These are phyloP conservation scores for Geotrichum europaeum DNA, from an alignment of 1,139 yeast species.

Conservation along the genomic window DNA sequence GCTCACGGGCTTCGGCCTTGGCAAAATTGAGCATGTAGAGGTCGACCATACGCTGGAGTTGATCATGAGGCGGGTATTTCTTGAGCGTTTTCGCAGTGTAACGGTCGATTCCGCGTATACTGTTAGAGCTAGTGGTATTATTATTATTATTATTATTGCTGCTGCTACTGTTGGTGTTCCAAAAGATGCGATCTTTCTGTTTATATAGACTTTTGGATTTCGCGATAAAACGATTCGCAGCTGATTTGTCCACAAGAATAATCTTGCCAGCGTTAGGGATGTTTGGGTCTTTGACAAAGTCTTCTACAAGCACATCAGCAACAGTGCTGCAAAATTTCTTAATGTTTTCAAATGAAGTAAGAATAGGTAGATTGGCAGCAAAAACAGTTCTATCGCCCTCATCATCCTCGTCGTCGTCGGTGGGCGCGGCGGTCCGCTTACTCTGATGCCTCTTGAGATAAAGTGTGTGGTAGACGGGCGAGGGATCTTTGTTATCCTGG, in stretches of 20 bases:
- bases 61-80: conserved; percentile 40
- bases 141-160: neutral
- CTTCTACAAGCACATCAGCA: conserved; percentile 56
- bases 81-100: conserved; percentile 28
- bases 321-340: conserved; percentile 53
- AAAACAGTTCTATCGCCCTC: conserved; percentile 54
- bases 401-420: conserved; percentile 31
- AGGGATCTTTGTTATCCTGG: conserved; percentile 16
- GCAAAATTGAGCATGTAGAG: conserved; percentile 62
- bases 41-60: conserved; percentile 49
- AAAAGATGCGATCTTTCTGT: conserved; percentile 3
- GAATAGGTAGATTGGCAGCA: conserved; percentile 69
- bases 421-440: conserved; percentile 11
- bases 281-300: conserved; percentile 30
- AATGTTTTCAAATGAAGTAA: conserved; percentile 47
- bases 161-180: neutral
- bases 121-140: neutral
- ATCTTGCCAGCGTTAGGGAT: conserved; percentile 49
- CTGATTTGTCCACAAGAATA: conserved; percentile 68
- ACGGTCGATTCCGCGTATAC: conserved; percentile 26
- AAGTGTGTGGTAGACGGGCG: conserved; percentile 28
- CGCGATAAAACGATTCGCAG: conserved; percentile 59
- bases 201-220: conserved; percentile 41
- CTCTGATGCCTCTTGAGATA: conserved; percentile 29
- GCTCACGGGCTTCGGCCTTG: conserved; percentile 60